Percentiles rank a stretch among this genome's conserved stretches.
Conservation (phyloP, 192 early-diverging fungal species). For the Coemansia sp. region DNA sequence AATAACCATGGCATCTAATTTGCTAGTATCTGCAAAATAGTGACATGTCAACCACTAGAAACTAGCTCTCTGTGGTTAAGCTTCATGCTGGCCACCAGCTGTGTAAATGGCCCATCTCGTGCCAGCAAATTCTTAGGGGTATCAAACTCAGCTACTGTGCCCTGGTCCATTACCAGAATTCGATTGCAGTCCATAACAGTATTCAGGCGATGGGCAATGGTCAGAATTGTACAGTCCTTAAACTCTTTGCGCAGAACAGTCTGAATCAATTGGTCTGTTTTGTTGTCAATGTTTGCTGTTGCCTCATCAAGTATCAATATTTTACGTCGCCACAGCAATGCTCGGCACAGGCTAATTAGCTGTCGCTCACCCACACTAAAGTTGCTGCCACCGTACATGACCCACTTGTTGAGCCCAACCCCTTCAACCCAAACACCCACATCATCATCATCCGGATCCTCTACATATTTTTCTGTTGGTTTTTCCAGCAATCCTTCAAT, state of each 20-base stretch:
- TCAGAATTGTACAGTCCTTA: conserved; percentile 51
- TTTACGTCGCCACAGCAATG: conserved; percentile 64
- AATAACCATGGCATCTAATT: too few relatives aligned
- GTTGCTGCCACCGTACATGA: conserved; percentile 59
- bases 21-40: too few relatives aligned
- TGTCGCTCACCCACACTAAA: conserved; percentile 75
- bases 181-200: conserved; percentile 63
- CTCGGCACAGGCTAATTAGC: conserved; percentile 57
- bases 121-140: conserved; percentile 16
- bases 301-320: conserved; percentile 80
- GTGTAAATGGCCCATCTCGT: conserved; percentile 8
- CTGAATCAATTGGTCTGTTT: conserved; percentile 65
- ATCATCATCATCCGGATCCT: conserved; percentile 5
- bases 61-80: neutral
- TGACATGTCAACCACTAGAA: neutral
- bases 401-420: conserved; percentile 23
- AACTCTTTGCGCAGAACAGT: conserved; percentile 54
- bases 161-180: conserved; percentile 58
- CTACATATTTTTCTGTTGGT: conserved; percentile 12
- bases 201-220: conserved; percentile 71
- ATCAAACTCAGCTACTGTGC: conserved; percentile 33
- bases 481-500: conserved; percentile 42
- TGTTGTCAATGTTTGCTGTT: conserved; percentile 58
- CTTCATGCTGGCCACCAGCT: conserved; percentile 14
- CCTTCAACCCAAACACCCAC: conserved; percentile 12